These are phyloP conservation scores for Didymella pinodella DNA, from an alignment of 2,329 filamentous ascomycete genomes.

Conservation along the genomic window DNA sequence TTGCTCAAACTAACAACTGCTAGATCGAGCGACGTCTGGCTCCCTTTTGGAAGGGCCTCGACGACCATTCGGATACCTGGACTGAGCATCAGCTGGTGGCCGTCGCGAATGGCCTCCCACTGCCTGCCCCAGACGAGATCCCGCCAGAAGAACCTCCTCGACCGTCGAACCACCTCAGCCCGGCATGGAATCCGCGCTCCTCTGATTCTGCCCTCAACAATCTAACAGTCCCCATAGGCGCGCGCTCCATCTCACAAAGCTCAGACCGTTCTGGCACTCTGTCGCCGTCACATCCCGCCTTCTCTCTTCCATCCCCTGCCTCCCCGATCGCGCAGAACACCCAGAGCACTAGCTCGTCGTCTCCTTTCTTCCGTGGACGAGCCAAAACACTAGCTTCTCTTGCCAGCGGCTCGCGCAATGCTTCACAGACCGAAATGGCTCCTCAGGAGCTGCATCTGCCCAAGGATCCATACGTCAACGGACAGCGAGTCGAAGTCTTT, in stretches of 20 bases:
- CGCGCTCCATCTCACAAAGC: constrained; percentile 77
- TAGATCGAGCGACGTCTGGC: constrained; percentile 93
- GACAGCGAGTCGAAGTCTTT: constrained; percentile 90
- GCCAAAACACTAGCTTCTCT: constrained; percentile 89
- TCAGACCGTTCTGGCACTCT: constrained; percentile 72
- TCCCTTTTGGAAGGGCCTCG: constrained; percentile 93
- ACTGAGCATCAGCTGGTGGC: constrained; percentile 95
- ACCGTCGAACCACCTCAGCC: constrained; percentile 46
- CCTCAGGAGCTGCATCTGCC: constrained; percentile 83
- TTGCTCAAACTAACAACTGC: constrained; percentile 16
- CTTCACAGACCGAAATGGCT: constrained; percentile 72
- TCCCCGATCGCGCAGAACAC: constrained; percentile 61
- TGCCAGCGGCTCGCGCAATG: constrained; percentile 77
- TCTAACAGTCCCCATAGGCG: constrained; percentile 80
- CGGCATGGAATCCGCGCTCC: constrained; percentile 55
- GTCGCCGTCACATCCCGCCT: constrained; percentile 68
- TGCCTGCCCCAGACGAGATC: constrained; percentile 84
- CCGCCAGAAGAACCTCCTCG: constrained; percentile 71
- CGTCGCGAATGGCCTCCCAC: constrained; percentile 80
- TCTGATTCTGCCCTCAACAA: constrained; percentile 71
- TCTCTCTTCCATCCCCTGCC: constrained; percentile 66
- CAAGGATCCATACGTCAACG: constrained; percentile 87
- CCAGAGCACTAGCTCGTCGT: constrained; percentile 47
- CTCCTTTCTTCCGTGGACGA: constrained; percentile 75
- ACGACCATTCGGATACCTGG: constrained; percentile 89